phyloP scores from a whole-genome alignment of 169 alveolate genomes.

The Cryptosporidium parvum region DNA sequence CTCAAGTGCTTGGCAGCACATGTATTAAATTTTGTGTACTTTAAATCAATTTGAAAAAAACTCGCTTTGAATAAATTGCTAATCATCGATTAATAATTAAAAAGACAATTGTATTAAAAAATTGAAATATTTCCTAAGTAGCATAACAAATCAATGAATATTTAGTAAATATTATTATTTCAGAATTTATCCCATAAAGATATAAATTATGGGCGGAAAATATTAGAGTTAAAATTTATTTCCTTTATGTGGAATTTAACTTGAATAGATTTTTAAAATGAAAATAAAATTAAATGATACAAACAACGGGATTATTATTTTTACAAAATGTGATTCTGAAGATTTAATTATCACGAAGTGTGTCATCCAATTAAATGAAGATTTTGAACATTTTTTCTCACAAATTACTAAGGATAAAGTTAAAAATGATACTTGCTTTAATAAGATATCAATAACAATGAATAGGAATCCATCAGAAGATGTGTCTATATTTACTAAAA shows the following conservation, averaged over 20 bases:
- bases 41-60: too few species aligned
- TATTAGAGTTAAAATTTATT: background rate
- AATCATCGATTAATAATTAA: background rate
- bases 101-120: background rate
- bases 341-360: background rate
- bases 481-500: slow-evolving; percentile 7
- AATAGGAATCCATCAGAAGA: slow-evolving; percentile 36
- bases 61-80: background rate
- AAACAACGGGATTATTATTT: slow-evolving; percentile 11
- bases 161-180: too few species aligned
- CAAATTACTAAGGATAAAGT: background rate
- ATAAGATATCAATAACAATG: slow-evolving; percentile 77
- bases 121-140: background rate
- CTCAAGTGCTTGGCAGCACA: too few species aligned
- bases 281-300: background rate
- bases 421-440: slow-evolving; percentile 31
- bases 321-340: slow-evolving; percentile 12
- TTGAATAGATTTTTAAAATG: background rate
- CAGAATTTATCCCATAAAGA: too few species aligned
- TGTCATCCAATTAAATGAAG: background rate
- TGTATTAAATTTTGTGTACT: background rate
- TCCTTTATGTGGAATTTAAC: background rate
- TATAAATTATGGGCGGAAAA: background rate
- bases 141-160: too few species aligned
- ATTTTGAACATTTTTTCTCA: background rate